Base-by-base conservation (phyloP, 2,329 filamentous ascomycete species). In the Cercospora sesami region DNA sequence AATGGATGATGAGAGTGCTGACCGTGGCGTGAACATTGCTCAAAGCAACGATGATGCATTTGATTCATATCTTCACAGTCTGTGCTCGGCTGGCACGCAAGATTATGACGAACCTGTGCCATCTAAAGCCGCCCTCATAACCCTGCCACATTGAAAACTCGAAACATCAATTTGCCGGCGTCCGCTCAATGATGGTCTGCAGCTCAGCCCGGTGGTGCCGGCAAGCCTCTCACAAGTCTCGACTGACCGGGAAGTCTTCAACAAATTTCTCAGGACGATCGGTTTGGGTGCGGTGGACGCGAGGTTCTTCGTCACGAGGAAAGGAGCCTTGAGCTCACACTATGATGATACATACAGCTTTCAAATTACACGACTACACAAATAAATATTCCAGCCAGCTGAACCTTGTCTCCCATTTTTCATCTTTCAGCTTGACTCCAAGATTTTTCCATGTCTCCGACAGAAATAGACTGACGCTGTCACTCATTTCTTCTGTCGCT, bases 1-100 rank as follows among this genome's bases (percentile, higher is more conserved):
- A 97, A 81, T 93, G 91, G 89, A 87, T 92, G 75, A 94, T 97
- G 91, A 77, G 76, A 61, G 65, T 79, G 18, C 60, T 65, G 60
- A 68, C 71, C 64, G 63, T 53, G 31, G 68, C 21, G 10, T 55
- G 23, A 55, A 55, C 23, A n/a, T 16, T 30, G 14, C 23, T 14
- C 10, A 16, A 28, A 16, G 48, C 48, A 26, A 28, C 23, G 14
- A 55, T n/a, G 14, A 55, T 26, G 26, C 26, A 1, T 23, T 14
- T 28, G 48, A 2, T 55, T 55, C 10, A 55, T 12, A 55, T 55
- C 48, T 12, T 9, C 12, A 55, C 48, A 55, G 9, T 26, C 48
- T 55, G 26, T 28, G 7, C 10, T 12, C 14, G 48, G 16, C 23
- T 30, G 14, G 10, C 21, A 55, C 23, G 23, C 23, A 28, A 55